Evolutionary conservation across 805 yeast species (phyloP), one percentile per base, ranked within the genome.

Genomic region (Komagataella pastoris): DNA sequence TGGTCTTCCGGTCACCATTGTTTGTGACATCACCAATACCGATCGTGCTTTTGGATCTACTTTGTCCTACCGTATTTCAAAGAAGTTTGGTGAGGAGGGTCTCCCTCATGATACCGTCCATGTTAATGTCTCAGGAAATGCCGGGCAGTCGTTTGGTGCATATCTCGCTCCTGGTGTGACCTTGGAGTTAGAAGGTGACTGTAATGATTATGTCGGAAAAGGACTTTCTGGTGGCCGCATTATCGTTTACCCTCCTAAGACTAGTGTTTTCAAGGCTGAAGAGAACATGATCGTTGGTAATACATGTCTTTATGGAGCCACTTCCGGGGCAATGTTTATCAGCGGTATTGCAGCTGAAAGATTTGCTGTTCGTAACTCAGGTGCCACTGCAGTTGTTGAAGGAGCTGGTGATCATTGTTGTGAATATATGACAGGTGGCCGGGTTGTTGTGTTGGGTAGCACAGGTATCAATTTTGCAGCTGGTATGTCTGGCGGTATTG

Each of bases 401-500:
- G 97, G 96, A 64, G 83, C 87, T 57, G 99, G 99, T 73, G 97
- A 91, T 68, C 97, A 91, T 67, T 99, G 99, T 50, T 91, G 97
- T 73, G 99, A 91, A 72, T 91, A 91, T 72, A 91, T 91, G 99
- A 90, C 98, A 59, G 98, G 99, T 67, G 99, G 99, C 66, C 81
- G 98, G 61, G 96, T 93, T 55, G 88, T 91, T 64, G 89, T 91
- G 49, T 77, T 91, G 59, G 96, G 97, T 48, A 71, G 81, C 54
- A 87, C 96, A 61, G 97, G 96, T 54, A 81, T 97, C 56, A 84
- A 89, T 74, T 86, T 86, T 66, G 97, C 87, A 55, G 96, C 99
- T 52, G 99, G 99, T 75, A 93, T 93, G 85, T 90, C 97, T 60
- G 99, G 99, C 71, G 99, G 99, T 80, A 91, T 93, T 67, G 95